Evolutionary conservation across 1,284 basidiomycete species (phyloP).

Genomic region (Cerioporus squamosus): DNA sequence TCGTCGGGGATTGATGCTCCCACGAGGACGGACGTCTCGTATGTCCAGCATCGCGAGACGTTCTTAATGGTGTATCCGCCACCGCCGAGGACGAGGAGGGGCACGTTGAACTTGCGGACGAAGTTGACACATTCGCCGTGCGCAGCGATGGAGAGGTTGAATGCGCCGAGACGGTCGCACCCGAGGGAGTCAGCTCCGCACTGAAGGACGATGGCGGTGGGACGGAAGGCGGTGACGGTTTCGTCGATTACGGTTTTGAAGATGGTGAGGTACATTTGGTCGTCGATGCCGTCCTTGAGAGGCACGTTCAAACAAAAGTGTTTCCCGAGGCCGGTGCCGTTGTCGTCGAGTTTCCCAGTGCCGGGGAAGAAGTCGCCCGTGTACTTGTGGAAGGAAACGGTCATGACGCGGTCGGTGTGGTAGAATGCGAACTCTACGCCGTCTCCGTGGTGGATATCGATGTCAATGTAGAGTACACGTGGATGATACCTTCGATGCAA

Average conservation of each 20-base stretch:
- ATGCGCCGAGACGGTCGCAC: constrained; percentile 93
- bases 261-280: constrained; percentile 93
- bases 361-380: constrained; percentile 98
- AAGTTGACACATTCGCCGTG: constrained; percentile 99
- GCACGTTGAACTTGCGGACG: constrained; percentile 90
- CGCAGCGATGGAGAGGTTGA: constrained; percentile 98
- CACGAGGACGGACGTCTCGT: constrained; percentile 95
- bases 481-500: constrained; percentile 73
- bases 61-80: constrained; percentile 97
- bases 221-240: constrained; percentile 88
- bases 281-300: constrained; percentile 95
- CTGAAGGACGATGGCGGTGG: constrained; percentile 92
- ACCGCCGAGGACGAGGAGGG: constrained; percentile 90
- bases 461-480: constrained; percentile 94
- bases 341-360: constrained; percentile 92
- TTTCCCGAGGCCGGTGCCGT: constrained; percentile 86
- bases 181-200: constrained; percentile 98
- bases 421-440: constrained; percentile 99
- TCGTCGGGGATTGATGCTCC: constrained; percentile 85
- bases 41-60: constrained; percentile 98
- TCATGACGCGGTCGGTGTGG: constrained; percentile 96
- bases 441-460: constrained; percentile 97
- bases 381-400: constrained; percentile 99
- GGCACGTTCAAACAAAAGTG: constrained; percentile 98
- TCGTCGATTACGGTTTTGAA: constrained; percentile 98